These are phyloP conservation scores for Favolaschia claudopus DNA, from an alignment of 768 basidiomycete species.

Conservation along the genomic window DNA sequence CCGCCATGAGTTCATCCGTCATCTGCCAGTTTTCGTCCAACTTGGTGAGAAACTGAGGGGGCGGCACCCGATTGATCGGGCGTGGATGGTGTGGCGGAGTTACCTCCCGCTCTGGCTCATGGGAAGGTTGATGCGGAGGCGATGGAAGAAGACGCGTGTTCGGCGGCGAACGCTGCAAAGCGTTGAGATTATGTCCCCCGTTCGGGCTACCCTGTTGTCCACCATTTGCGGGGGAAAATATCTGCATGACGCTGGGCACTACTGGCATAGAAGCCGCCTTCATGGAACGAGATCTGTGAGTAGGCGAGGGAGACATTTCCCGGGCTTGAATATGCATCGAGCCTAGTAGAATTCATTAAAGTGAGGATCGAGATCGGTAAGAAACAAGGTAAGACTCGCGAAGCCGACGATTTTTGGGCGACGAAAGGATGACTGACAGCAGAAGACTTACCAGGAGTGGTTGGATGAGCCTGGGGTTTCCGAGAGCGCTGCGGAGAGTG, in stretches of 20 bases:
- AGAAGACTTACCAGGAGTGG: constrained; percentile 54
- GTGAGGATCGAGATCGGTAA: constrained; percentile 25
- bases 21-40: constrained; percentile 72
- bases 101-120: constrained; percentile 36
- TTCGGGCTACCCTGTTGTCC: constrained; percentile 42
- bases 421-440: constrained; percentile 32
- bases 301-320: constrained; percentile 59
- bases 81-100: constrained; percentile 60
- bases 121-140: constrained; percentile 21
- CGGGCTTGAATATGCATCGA: constrained; percentile 51
- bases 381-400: constrained; percentile 17
- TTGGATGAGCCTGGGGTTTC: constrained; percentile 56
- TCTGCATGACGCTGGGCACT: constrained; percentile 63
- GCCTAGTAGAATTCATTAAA: constrained; percentile 41
- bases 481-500: constrained; percentile 67
- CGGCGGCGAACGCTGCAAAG: constrained; percentile 23
- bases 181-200: constrained; percentile 20
- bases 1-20: constrained; percentile 73
- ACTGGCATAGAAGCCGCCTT: constrained; percentile 71
- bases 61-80: constrained; percentile 63
- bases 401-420: constrained; percentile 23
- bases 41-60: constrained; percentile 63
- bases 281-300: constrained; percentile 58
- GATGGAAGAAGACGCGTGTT: constrained; percentile 33
- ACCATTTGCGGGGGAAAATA: constrained; percentile 51